phyloP scores from a whole-genome alignment of 169 alveolate genomes.

The Plasmodium cynomolgi region DNA sequence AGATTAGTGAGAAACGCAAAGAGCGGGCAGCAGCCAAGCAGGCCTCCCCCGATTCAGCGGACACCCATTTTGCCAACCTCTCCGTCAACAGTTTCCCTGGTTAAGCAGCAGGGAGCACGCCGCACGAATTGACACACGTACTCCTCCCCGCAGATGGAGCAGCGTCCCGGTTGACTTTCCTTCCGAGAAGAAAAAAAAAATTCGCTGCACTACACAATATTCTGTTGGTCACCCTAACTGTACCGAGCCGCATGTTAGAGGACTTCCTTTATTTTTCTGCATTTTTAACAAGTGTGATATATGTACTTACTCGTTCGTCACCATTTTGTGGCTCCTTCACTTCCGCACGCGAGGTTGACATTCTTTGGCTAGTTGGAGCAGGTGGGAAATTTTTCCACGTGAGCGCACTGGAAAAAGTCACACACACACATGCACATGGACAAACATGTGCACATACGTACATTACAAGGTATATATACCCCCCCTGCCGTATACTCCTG shows the following conservation, averaged over 20 bases:
- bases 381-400: not conserved
- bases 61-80: not conserved
- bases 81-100: not conserved
- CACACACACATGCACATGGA: not conserved
- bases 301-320: not conserved
- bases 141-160: not conserved
- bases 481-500: not conserved
- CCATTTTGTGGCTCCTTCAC: not conserved
- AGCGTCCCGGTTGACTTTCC: not conserved
- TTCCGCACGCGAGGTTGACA: not conserved
- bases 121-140: not conserved
- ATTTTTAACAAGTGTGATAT: not conserved
- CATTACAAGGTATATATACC: not conserved
- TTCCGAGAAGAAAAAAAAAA: not conserved
- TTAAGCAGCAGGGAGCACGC: not conserved
- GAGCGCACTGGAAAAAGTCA: not conserved
- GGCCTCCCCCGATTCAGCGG: not conserved
- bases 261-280: not conserved
- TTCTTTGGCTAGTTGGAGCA: not conserved
- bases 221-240: not conserved
- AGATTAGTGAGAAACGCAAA: slow-evolving; percentile 17
- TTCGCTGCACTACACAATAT: not conserved
- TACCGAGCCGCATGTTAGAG: not conserved
- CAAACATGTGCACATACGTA: not conserved
- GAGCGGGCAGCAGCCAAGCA: not conserved